A percentile compares a stretch with the other conserved stretches of the same genome.
phyloP scores from a whole-genome alignment of 1,284 basidiomycete genomes.

The Ceratobasidium sp. region DNA sequence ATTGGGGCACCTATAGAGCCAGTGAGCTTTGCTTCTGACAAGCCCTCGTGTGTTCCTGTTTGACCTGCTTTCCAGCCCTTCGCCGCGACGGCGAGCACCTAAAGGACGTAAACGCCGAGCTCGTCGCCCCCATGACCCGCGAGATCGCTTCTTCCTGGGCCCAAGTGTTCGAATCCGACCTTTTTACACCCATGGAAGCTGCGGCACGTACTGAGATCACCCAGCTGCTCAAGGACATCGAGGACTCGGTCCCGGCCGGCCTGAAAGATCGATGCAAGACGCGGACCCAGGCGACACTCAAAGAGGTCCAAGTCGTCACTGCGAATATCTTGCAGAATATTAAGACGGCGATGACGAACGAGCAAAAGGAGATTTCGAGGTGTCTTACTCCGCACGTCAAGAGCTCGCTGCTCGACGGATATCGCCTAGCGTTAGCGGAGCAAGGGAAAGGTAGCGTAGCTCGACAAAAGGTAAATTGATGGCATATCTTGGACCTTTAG shows the following conservation, averaged over 20 bases:
- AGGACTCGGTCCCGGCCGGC: slow-evolving; percentile 62
- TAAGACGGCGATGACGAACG: slow-evolving; percentile 61
- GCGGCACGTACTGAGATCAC: slow-evolving; percentile 57
- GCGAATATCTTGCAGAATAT: slow-evolving; percentile 63
- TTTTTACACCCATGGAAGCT: slow-evolving; percentile 62
- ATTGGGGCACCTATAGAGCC: slow-evolving; percentile 69
- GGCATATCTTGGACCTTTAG: no score
- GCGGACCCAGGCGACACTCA: slow-evolving; percentile 64
- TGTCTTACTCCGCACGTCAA: slow-evolving; percentile 68
- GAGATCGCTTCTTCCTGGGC: slow-evolving; percentile 68
- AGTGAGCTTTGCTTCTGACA: no score
- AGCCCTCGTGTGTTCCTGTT: slow-evolving; percentile 12
- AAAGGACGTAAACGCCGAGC: slow-evolving; percentile 67
- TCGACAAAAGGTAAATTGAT: slow-evolving; percentile 64
- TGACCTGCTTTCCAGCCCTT: slow-evolving; percentile 58
- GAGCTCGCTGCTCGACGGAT: slow-evolving; percentile 62
- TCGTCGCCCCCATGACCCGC: slow-evolving; percentile 66
- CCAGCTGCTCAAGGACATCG: slow-evolving; percentile 62
- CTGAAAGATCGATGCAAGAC: slow-evolving; percentile 64
- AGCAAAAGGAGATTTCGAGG: slow-evolving; percentile 70
- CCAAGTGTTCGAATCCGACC: slow-evolving; percentile 67
- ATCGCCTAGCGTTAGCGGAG: slow-evolving; percentile 65
- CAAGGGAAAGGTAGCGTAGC: slow-evolving; percentile 66
- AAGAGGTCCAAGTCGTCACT: slow-evolving; percentile 64
- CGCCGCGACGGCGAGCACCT: slow-evolving; percentile 66